Conservation (phyloP, 768 basidiomycete genomes). For the Tephrocybe sp. region DNA sequence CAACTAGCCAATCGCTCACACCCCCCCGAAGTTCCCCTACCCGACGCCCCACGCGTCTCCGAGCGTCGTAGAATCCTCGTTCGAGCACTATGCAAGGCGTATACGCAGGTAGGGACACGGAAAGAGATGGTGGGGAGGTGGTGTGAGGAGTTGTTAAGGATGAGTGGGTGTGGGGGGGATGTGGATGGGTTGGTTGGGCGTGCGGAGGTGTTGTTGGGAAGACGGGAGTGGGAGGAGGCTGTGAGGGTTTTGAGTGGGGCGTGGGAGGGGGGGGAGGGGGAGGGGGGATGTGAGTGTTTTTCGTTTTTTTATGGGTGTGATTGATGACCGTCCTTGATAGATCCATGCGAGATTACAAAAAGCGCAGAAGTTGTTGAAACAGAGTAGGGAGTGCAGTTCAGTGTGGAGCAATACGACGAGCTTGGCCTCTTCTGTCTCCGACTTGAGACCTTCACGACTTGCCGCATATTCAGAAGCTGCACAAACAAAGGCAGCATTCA, state of each 20-base stretch:
- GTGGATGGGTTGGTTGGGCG: conserved; percentile 74
- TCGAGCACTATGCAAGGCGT: conserved; percentile 69
- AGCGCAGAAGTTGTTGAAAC: too few species aligned
- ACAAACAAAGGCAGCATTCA: too few species aligned
- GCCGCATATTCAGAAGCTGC: too few species aligned
- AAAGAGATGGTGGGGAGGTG: conserved; percentile 52
- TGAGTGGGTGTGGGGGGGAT: conserved; percentile 68
- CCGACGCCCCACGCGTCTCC: conserved; percentile 49
- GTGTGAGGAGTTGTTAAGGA: conserved; percentile 68
- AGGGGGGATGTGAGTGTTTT: conserved; percentile 83
- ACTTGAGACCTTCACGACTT: too few species aligned
- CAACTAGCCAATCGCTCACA: conserved; percentile 21
- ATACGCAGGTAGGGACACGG: conserved; percentile 57
- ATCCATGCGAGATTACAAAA: too few species aligned
- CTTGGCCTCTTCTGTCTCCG: too few species aligned
- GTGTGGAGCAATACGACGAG: too few species aligned
- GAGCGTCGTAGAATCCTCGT: conserved; percentile 64
- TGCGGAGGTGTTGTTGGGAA: conserved; percentile 66
- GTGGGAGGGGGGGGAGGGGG: conserved; percentile 75
- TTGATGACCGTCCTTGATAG: too few species aligned
- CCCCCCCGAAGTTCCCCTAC: conserved; percentile 43
- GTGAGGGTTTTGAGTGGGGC: conserved; percentile 75
- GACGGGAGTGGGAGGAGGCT: conserved; percentile 87
- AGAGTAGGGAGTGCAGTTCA: too few species aligned
- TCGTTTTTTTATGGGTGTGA: too few species aligned